Evolutionary conservation across 805 yeast genomes (phyloP), one percentile per base, ranked within the genome.

Genomic region (Tetrapisispora nanseiensis): DNA sequence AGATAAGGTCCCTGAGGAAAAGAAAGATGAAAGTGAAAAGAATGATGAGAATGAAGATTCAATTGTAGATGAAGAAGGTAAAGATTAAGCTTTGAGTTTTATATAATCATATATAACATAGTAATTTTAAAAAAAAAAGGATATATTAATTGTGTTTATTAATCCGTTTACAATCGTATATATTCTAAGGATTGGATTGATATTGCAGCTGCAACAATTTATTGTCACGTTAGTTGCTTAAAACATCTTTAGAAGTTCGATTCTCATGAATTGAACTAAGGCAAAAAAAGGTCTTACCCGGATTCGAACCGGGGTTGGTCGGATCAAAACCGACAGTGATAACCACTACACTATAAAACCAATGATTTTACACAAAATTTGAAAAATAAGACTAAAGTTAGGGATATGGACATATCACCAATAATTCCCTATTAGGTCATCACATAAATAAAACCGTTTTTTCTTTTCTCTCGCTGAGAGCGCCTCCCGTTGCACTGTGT

Each of bases 301-400:
- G 83, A 76, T 76, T 78, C 83, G 84, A 78, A 78, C 83, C 76
- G 82, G 82, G 82, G 83, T 78, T 75, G 78, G 69, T 64, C 75
- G 83, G 83, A 78, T 78, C 84, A 78, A 74, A 78, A 78, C 82
- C 82, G 75, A 76, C 71, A 70, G 83, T 78, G 82, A 78, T 78
- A 75, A 78, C 82, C 82, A 75, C 82, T 78, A 40, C 43, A 40
- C 43, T 40, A 40, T 40, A 40, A 31, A 31, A 40, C 43, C 43
- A 22, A 11, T 4, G n/a, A 19, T 8, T 37, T 30, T 15, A 34
- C 15, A 27, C 5, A 27, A 27, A 11, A 27, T 24, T 24, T 8
- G 11, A 24, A 24, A 24, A 24, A n/a, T n/a, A n/a, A n/a, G n/a
- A n/a, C n/a, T n/a, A n/a, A n/a, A n/a, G n/a, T n/a, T n/a, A n/a